Conservation (phyloP, 2,329 filamentous ascomycete species). For the Epichloe sylvatica region DNA sequence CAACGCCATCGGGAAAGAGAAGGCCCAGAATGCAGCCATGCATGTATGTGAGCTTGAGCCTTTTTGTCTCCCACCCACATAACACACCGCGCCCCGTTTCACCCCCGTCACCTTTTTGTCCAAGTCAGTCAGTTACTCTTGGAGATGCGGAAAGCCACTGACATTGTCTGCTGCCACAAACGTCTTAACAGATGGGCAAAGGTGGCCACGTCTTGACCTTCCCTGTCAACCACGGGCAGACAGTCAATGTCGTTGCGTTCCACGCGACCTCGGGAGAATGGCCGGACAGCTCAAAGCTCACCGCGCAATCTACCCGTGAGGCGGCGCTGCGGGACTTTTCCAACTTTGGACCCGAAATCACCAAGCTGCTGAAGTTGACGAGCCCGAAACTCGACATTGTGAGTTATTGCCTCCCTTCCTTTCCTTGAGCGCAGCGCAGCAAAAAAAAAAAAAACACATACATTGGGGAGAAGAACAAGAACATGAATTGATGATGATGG, state of each 20-base stretch:
- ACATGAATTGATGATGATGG: not conserved
- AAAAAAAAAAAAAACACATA: not conserved
- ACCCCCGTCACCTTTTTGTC: not conserved
- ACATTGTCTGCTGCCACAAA: not conserved
- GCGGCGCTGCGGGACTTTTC: constrained; percentile 2
- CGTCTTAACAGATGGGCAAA: constrained; percentile 1
- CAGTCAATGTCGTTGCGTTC: constrained; percentile 4
- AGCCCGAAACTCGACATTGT: constrained; percentile 1
- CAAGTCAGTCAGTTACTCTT: not conserved
- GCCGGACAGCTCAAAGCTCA: not conserved
- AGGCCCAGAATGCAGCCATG: constrained; percentile 14
- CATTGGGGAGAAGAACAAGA: too few species aligned
- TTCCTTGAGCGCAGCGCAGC: too few species aligned
- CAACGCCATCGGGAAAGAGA: constrained; percentile 28
- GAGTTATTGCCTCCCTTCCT: not conserved
- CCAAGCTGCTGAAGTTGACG: not conserved
- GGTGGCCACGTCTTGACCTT: constrained; percentile 4
- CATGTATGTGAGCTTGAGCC: not conserved
- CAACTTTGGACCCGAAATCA: not conserved
- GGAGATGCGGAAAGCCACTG: not conserved
- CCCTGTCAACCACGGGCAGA: constrained; percentile 3
- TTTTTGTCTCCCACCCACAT: not conserved
- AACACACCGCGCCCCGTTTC: too few species aligned
- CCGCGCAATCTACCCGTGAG: constrained; percentile 1
- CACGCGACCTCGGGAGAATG: not conserved